Evolutionary conservation across 352 stramenopile species (phyloP), one percentile per base, ranked within the genome.

Genomic region (Phytophthora multivora): DNA sequence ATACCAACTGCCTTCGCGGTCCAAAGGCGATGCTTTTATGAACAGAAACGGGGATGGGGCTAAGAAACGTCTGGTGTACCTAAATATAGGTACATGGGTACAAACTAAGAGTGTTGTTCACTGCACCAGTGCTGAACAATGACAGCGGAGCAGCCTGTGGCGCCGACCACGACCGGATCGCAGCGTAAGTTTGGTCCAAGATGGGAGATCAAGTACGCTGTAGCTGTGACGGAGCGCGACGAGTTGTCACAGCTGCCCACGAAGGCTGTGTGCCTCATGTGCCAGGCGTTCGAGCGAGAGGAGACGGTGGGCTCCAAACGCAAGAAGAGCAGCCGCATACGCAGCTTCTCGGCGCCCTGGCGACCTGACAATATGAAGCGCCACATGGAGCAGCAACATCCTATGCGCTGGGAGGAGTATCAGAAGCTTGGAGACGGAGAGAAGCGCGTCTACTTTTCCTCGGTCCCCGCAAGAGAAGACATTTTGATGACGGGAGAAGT

Each of bases 301-400:
- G 64, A 58, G 33, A 30, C 35, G 5, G 58, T 68, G 7, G 64
- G 64, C 18, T n/a, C 64, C 58, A 77, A 77, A 54, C 63, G 68
- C 43, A 77, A 73, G 63, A 63, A 63, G 36, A 77, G 35, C 38
- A 71, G 30, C 33, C 68, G 68, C 41, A 16, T 73, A 2, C 62
- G 62, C 30, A 53, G 42, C 38, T 77, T 77, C 54, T 63, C 63
- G 40, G 15, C 64, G 38, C 68, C 68, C 9, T 77, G 68, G 63
- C 46, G 68, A 28, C 66, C 64, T 16, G 68, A 77, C 38, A 71
- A 77, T 28, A 77, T 77, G 68, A 69, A 63, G 47, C 52, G 61
- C 18, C 68, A 77, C 45, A 73, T 77, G 63, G 49, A 66, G 23
- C 51, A 77, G 49, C 63, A 77, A 30, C 68, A 77, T 31, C 59